Evolutionary conservation across 108 stramenopile species (phyloP), one percentile per base, ranked within the genome.

Genomic region (Cyclotella baltica): DNA sequence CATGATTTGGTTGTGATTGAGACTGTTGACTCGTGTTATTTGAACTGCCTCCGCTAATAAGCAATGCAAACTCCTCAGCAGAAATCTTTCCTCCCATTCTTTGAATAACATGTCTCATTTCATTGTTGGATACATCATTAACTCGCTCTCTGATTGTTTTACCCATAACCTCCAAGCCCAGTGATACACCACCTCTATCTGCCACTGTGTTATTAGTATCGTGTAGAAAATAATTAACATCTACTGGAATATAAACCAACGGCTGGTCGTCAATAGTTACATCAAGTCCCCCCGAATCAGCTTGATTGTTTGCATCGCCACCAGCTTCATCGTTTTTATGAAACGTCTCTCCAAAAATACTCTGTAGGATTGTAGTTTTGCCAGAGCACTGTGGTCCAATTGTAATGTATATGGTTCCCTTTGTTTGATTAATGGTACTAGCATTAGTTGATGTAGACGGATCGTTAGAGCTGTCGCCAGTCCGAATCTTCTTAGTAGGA

Each of bases 371-470:
- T 6, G 87, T 89, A 16, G 93, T 88, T 43, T 94, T 94, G 8
- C 93, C 93, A 33, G 89, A 68, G 62, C 90, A 88, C 55, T 87
- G 93, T 20, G 93, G 93, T 0, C 93, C 93, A 34, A 94, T 73
- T 15, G 93, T 88, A 50, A 94, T 91, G 69, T 91, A 94, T 25
- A 94, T 50, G 6, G 93, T 88, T 46, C 85, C 88, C 22, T 67
- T 81, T 13, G 66, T 63, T 57, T 16, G 67, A 27, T 34, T 22
- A 20, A 13, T 56, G 34, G 29, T 16, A 22, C 18, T 28, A 9
- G 57, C 18, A 13, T 11, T 43, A 13, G 40, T 13, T 11, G 47
- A 16, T n/a, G 47, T 2, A 48, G 47, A 48, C n/a, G 47, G 6
- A 48, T 4, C 47, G 18, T 48, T n/a, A n/a, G n/a, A n/a, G n/a